Base-by-base conservation (phyloP, 306 rosid genomes). In the Vicia faba region DNA sequence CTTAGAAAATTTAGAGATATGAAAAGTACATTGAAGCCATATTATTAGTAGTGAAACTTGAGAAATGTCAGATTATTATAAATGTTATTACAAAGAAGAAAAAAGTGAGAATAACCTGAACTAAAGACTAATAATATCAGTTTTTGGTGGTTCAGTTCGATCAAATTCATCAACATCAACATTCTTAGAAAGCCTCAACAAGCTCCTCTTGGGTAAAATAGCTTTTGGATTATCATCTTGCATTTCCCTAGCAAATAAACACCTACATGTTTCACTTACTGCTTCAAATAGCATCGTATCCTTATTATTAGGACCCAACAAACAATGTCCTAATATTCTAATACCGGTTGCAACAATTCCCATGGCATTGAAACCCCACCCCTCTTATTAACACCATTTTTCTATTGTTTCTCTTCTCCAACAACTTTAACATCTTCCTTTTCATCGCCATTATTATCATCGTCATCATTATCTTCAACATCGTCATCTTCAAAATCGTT, bases 301-400 rank as follows among this genome's bases (percentile, higher is more conserved):
- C 11, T 43, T 73, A 2, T 49, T 60, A 13, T 56, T 44, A 1
- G 73, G 43, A 7, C 87, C 87, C 82, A 86, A 20, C 60, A 92
- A 43, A 43, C 93, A 89, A 29, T 92, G 93, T 0, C 84, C 93
- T 46, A 89, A 14, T 14, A 87, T 74, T 64, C 92, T 84, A 87
- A 2, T 0, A 83, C 54, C 0, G 91, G 96, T 20, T 87, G 91
- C 48, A 87, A 28, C 70, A 89, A 33, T 48, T 92, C 98, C 86
- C 91, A 89, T 5, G 88, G 86, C 41, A 92, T 15, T 1, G 89
- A 82, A 72, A 89, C 83, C 61, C 88, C 82, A 7, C 90, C 88
- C 43, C 20, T 29, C 3, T 69, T 31, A 45, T 8, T 4, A 25
- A n/a, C 35, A 20, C 14, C 43, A 1, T 7, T 2, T 8, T 50